Conservation (phyloP, 1,284 basidiomycete genomes). For the Puccinia coronata region DNA sequence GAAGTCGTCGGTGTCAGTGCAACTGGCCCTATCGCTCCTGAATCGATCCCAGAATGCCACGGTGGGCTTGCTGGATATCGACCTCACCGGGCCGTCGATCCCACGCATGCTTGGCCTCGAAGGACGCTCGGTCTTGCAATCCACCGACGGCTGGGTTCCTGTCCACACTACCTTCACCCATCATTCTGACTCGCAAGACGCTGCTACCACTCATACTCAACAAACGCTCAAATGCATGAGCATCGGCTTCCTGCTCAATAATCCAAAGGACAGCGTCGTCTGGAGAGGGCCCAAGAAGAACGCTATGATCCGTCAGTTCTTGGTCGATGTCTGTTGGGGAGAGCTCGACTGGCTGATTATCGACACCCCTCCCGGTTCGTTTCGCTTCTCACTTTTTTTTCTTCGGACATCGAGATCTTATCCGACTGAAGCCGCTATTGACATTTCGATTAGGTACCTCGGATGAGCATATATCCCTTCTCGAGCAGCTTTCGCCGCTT, state of each 20-base stretch:
- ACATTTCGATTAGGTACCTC: conserved; percentile 68
- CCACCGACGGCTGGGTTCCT: conserved; percentile 94
- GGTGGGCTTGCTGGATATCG: conserved; percentile 91
- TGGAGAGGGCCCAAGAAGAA: conserved; percentile 99
- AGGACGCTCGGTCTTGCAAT: conserved; percentile 79
- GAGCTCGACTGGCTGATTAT: conserved; percentile 93
- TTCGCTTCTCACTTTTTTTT: background rate
- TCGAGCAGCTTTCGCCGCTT: conserved; percentile 81
- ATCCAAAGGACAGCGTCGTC: conserved; percentile 86
- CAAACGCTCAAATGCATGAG: conserved; percentile 85
- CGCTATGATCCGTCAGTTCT: conserved; percentile 97
- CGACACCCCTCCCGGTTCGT: conserved; percentile 91
- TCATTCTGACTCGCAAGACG: conserved; percentile 37
- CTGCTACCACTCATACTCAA: too few relatives aligned
- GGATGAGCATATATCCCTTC: conserved; percentile 92
- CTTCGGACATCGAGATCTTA: background rate
- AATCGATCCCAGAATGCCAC: conserved; percentile 65
- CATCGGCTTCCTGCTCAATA: conserved; percentile 89
- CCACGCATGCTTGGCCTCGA: conserved; percentile 97
- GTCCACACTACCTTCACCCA: conserved; percentile 66
- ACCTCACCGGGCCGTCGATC: conserved; percentile 94
- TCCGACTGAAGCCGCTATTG: background rate
- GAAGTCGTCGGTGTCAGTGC: conserved; percentile 91
- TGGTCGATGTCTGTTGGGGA: conserved; percentile 95
- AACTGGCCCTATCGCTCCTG: conserved; percentile 83